These are phyloP conservation scores for Arabis hirsuta DNA, from an alignment of 345 rosid genomes.

Conservation along the genomic window DNA sequence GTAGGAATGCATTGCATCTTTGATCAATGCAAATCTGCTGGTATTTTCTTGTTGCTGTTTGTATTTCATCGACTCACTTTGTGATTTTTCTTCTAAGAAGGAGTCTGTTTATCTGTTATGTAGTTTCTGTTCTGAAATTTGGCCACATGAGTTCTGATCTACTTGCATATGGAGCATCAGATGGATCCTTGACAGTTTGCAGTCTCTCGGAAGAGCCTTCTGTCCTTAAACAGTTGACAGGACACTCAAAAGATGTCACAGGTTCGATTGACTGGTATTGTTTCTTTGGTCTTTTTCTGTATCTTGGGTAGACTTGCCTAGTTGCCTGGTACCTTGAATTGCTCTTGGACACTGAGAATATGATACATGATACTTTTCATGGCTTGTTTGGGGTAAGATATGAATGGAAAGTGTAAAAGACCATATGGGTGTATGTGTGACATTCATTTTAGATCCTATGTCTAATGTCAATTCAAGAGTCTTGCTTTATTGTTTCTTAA, in stretches of 20 bases:
- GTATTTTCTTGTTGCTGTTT: conserved; percentile 44
- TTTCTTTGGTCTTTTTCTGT: conserved; percentile 51
- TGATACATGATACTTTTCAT: conserved; percentile 1
- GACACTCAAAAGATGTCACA: conserved; percentile 97
- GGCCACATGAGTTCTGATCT: conserved; percentile 95
- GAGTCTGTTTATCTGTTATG: conserved; percentile 41
- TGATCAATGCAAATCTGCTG: conserved; percentile 94
- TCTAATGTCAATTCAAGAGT: background rate
- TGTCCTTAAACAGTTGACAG: conserved; percentile 61
- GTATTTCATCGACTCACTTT: conserved; percentile 10
- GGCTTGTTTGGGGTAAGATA: conserved; percentile 10
- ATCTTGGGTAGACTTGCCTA: conserved; percentile 37
- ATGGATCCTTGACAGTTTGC: conserved; percentile 91
- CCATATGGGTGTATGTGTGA: background rate
- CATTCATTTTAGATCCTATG: conserved; percentile 3
- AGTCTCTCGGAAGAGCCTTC: conserved; percentile 77
- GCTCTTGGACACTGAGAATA: conserved; percentile 13
- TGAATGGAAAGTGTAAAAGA: conserved; percentile 12
- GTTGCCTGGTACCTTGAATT: conserved; percentile 21
- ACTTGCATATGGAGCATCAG: conserved; percentile 94
- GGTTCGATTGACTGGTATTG: conserved; percentile 88
- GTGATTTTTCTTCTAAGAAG: background rate
- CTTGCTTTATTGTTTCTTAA: conserved; percentile 36
- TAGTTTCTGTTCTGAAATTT: conserved; percentile 94
- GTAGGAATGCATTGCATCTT: conserved; percentile 98